A percentile compares a stretch with the other conserved stretches of the same genome.
These are phyloP conservation scores for Xerocomellus chrysenteron DNA, from an alignment of 768 basidiomycete genomes.

Conservation along the genomic window DNA sequence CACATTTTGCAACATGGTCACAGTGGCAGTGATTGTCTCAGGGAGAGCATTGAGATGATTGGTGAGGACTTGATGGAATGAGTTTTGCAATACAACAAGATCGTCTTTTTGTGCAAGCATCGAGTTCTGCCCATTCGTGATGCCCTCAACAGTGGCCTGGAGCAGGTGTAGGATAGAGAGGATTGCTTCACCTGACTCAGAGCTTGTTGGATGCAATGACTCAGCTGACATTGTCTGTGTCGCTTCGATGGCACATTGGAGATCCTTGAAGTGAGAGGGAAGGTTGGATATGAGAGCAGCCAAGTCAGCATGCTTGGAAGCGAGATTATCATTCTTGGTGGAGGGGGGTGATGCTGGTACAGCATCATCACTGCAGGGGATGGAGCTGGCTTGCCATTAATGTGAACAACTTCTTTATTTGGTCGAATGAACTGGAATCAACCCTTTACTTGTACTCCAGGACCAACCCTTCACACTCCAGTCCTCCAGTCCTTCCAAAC, in stretches of 20 bases:
- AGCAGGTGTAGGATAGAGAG: conserved; percentile 42
- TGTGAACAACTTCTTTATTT: no score
- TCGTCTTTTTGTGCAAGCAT: conserved; percentile 49
- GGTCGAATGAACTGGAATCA: no score
- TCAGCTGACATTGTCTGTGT: conserved; percentile 24
- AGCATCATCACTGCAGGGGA: no score
- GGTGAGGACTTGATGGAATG: conserved; percentile 51
- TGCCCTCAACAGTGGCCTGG: conserved; percentile 47
- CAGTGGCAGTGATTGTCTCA: conserved; percentile 52
- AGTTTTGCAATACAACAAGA: conserved; percentile 48
- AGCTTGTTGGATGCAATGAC: conserved; percentile 15
- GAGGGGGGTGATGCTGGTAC: no score
- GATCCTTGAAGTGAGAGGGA: conserved; percentile 45
- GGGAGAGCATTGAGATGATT: conserved; percentile 60
- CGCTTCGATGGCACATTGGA: conserved; percentile 43
- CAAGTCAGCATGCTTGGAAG: conserved; percentile 42
- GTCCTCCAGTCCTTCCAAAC: no score
- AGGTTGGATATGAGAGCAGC: conserved; percentile 44
- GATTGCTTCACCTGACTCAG: conserved; percentile 24
- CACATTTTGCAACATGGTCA: conserved; percentile 54
- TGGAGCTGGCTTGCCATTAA: no score
- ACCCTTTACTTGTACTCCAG: no score
- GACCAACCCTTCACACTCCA: no score
- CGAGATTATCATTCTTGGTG: conserved; percentile 40
- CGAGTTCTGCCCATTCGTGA: conserved; percentile 50